A percentile compares a stretch with the other conserved stretches of the same genome.
Conservation (phyloP, 768 basidiomycete species). For the Chalciporus sphaerocephalus region DNA sequence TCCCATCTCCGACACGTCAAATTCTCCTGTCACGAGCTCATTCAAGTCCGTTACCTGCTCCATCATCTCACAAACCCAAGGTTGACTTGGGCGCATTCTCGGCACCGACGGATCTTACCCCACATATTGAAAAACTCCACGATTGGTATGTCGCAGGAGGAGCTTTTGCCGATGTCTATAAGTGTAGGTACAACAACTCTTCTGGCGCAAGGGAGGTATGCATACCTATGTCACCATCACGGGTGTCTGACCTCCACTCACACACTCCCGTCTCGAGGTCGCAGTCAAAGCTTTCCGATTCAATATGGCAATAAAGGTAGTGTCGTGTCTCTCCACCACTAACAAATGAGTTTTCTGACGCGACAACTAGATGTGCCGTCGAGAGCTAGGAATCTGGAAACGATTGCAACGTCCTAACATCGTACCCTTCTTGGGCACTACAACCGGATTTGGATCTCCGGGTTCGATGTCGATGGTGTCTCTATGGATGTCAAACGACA, state of each 20-base stretch:
- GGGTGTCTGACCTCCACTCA: no score
- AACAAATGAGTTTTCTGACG: no score
- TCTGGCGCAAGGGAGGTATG: neutral
- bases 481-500: slow-evolving; percentile 1
- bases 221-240: neutral
- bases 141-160: neutral
- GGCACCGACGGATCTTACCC: slow-evolving; percentile 7
- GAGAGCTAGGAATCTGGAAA: neutral
- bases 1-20: no score
- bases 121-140: neutral
- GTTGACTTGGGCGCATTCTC: neutral
- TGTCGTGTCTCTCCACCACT: neutral
- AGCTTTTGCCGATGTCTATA: slow-evolving; percentile 5
- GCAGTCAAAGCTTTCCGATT: neutral
- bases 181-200: neutral
- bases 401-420: neutral
- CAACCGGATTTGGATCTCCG: neutral
- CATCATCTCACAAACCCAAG: no score
- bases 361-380: neutral
- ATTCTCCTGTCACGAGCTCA: no score
- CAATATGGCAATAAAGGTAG: neutral
- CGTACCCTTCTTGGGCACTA: neutral
- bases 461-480: neutral
- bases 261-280: neutral
- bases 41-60: neutral